Conservation (phyloP, 2,329 filamentous ascomycete genomes). For the Hymenoscyphus scutula region DNA sequence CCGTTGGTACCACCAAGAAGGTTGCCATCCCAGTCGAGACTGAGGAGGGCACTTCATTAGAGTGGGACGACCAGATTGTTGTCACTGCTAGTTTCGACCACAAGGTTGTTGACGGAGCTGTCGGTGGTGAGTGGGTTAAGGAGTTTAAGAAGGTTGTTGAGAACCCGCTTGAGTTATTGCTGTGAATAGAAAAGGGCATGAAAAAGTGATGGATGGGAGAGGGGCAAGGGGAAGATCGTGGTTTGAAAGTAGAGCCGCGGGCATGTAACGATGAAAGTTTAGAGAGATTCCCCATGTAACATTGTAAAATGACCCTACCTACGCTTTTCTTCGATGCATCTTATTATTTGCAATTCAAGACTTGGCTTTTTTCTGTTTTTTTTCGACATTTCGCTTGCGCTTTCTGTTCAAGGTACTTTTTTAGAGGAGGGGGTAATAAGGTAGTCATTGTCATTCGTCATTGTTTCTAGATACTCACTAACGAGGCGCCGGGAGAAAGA, state of each 20-base stretch:
- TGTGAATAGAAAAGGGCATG: conserved; percentile 55
- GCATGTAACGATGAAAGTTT: conserved; percentile 12
- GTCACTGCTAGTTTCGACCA: conserved; percentile 97
- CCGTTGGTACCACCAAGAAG: conserved; percentile 93
- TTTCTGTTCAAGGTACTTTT: too few species aligned
- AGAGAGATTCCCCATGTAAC: conserved; percentile 22
- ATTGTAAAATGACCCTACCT: conserved; percentile 15
- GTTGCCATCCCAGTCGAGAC: conserved; percentile 83
- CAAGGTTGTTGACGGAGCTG: conserved; percentile 95
- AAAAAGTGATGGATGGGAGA: conserved; percentile 7
- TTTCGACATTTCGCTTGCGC: too few species aligned
- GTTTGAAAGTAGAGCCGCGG: neutral
- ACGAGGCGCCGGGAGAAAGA: too few species aligned
- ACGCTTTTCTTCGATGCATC: conserved; percentile 11
- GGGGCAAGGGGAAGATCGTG: neutral
- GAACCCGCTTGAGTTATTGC: conserved; percentile 91
- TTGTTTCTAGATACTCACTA: too few species aligned
- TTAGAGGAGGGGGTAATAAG: too few species aligned
- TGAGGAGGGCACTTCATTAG: conserved; percentile 74
- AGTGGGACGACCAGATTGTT: conserved; percentile 96
- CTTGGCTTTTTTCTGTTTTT: neutral
- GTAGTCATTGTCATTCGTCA: too few species aligned
- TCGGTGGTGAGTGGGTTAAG: conserved; percentile 93
- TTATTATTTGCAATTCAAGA: conserved; percentile 10
- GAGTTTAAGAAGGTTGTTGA: conserved; percentile 97